Percentiles rank a stretch among this genome's conserved stretches.
Conservation (phyloP, 192 early-diverging fungal species). For the Diversispora epigaea region DNA sequence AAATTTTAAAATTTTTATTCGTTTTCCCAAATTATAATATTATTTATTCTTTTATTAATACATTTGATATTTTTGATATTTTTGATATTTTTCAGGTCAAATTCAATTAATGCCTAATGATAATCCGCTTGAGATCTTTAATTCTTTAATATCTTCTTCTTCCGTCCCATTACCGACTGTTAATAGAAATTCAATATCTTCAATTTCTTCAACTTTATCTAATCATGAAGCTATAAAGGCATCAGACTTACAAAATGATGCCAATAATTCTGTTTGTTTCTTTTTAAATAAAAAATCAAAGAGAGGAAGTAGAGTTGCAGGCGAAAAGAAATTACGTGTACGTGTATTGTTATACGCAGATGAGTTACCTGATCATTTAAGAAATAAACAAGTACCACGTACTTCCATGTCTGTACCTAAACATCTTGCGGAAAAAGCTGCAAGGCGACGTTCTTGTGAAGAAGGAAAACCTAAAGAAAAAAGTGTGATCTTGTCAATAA, state of each 20-base stretch:
- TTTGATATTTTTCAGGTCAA: constrained; percentile 41
- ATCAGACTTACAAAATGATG: background rate
- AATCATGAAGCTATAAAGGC: constrained; percentile 13
- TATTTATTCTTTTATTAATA: too few relatives aligned
- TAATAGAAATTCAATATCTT: constrained; percentile 45
- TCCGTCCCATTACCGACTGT: constrained; percentile 54
- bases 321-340: constrained; percentile 21
- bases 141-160: constrained; percentile 50
- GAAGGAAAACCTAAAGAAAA: constrained; percentile 33
- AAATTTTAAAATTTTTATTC: too few relatives aligned
- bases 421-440: constrained; percentile 32
- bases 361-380: constrained; percentile 18
- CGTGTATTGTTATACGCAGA: constrained; percentile 27
- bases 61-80: background rate
- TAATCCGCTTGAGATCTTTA: constrained; percentile 55
- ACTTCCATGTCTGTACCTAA: constrained; percentile 33
- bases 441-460: constrained; percentile 27
- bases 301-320: background rate
- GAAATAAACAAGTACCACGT: background rate
- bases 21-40: too few relatives aligned
- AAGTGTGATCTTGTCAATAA: background rate
- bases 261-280: constrained; percentile 16
- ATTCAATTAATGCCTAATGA: constrained; percentile 49
- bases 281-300: constrained; percentile 23
- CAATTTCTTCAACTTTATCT: constrained; percentile 39